A percentile compares a stretch with the other conserved stretches of the same genome.
Conservation (phyloP, 2,329 filamentous ascomycete genomes). For the Falciphora oryzae region DNA sequence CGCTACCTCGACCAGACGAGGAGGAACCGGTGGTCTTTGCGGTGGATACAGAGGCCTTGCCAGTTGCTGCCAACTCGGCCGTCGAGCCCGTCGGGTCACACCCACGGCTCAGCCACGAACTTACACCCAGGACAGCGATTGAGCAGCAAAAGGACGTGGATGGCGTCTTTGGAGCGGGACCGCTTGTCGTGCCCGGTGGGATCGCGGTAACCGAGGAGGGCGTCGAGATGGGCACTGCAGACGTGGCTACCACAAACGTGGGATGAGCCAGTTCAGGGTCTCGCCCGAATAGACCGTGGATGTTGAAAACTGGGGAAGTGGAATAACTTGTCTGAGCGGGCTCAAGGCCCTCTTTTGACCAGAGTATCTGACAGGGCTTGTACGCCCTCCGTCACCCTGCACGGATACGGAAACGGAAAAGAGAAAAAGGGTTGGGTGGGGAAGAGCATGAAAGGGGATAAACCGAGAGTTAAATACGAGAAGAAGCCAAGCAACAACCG, state of each 20-base stretch:
- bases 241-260: not conserved
- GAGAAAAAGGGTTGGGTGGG: not conserved
- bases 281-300: not conserved
- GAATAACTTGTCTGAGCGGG: not conserved
- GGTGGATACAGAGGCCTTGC: not conserved
- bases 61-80: not conserved
- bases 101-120: not conserved
- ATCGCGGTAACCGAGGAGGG: constrained; percentile 53
- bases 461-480: not conserved
- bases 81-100: not conserved
- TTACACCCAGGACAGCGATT: constrained; percentile 19
- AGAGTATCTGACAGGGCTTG: not conserved
- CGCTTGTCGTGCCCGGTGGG: constrained; percentile 43
- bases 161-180: constrained; percentile 30
- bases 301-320: not conserved
- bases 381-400: not conserved
- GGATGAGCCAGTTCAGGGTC: not conserved
- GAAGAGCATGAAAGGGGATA: not conserved
- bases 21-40: constrained; percentile 15
- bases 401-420: not conserved
- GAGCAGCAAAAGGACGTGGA: constrained; percentile 26
- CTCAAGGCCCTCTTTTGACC: not conserved
- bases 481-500: not conserved
- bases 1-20: constrained; percentile 15
- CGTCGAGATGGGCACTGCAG: constrained; percentile 21